These are phyloP conservation scores for Chlamydomonas sp. DNA, from an alignment of 139 green algal species.

Conservation along the genomic window DNA sequence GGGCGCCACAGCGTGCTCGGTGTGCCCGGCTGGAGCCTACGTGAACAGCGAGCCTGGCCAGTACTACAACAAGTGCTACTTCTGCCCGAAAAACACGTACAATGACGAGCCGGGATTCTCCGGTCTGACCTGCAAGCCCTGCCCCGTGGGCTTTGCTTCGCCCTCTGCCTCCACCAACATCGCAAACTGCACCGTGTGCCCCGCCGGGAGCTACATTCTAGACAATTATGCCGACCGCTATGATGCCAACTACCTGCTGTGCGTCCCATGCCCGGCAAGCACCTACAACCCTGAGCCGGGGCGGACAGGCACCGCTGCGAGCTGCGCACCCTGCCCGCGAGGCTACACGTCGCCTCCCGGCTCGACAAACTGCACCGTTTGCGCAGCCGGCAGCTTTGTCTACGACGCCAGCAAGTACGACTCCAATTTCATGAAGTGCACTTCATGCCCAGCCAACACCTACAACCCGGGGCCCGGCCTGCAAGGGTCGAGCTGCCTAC, in stretches of 20 bases:
- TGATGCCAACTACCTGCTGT: neutral
- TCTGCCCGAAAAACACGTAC: neutral
- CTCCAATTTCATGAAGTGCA: neutral
- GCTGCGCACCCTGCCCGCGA: neutral
- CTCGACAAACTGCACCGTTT: neutral
- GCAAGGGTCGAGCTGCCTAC: neutral
- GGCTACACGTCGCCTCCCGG: neutral
- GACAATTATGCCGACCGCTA: neutral
- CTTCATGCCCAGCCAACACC: neutral
- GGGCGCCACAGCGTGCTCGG: neutral
- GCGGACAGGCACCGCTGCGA: too few species aligned
- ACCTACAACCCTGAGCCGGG: too few species aligned
- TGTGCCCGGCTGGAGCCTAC: neutral
- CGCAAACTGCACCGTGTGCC: neutral
- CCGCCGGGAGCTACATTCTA: neutral
- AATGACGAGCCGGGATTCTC: neutral
- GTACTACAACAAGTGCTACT: neutral
- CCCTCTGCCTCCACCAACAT: neutral
- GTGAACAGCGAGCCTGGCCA: too few species aligned
- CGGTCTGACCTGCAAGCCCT: neutral
- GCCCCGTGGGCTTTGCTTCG: neutral
- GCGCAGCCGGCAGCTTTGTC: neutral
- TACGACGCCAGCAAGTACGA: neutral
- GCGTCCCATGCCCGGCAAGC: too few species aligned
- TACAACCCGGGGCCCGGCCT: neutral